These are phyloP conservation scores for Abelmoschus esculentus DNA, from an alignment of 345 rosid species.

Conservation along the genomic window DNA sequence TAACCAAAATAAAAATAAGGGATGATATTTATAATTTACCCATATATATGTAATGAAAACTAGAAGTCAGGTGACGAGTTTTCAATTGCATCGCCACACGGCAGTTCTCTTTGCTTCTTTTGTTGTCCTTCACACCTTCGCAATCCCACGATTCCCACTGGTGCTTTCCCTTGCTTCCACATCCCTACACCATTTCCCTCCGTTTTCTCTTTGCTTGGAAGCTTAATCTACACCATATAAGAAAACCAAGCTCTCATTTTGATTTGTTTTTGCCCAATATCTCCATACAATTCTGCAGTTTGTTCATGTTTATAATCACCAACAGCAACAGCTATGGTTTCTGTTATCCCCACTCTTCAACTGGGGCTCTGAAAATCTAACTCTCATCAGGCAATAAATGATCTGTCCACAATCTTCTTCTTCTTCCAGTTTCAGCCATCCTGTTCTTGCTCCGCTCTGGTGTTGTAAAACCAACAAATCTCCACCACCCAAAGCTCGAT, in stretches of 20 bases:
- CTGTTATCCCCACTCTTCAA: conserved; percentile 8
- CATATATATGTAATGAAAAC: too few species aligned
- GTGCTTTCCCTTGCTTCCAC: not conserved
- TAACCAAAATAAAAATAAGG: too few species aligned
- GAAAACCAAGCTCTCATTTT: not conserved
- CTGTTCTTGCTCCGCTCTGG: conserved; percentile 23
- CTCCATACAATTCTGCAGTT: not conserved
- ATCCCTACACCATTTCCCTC: not conserved
- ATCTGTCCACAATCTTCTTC: conserved; percentile 36
- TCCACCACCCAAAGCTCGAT: conserved; percentile 11
- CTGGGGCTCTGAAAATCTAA: conserved; percentile 12
- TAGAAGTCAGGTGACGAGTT: not conserved
- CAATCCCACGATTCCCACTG: not conserved
- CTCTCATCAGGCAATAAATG: conserved; percentile 29
- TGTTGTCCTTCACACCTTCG: not conserved
- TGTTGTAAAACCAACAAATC: conserved; percentile 21
- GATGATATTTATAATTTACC: too few species aligned
- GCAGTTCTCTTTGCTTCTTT: not conserved
- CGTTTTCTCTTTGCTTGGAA: not conserved
- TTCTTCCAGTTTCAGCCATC: conserved; percentile 28
- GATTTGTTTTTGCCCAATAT: not conserved
- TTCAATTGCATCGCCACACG: not conserved
- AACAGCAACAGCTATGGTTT: conserved; percentile 18
- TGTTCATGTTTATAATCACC: conserved; percentile 23
- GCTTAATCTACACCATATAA: not conserved